Base-by-base conservation (phyloP, 768 basidiomycete genomes). In the Psilocybe cubensis region DNA sequence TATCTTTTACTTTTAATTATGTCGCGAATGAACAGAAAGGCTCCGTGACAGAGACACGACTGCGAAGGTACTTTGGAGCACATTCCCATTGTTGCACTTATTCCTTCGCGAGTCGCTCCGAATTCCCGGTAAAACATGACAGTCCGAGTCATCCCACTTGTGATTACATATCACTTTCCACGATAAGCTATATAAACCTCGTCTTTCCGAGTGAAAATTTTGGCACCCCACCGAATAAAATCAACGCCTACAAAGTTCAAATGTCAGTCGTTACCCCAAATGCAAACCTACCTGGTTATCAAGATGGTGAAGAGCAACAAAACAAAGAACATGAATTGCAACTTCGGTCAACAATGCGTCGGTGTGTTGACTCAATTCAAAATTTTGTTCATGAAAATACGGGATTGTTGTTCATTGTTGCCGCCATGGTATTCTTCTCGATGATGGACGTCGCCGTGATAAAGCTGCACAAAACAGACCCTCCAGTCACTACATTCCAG, bases 401-500 rank as follows among this genome's bases (percentile, higher is more conserved):
- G 7, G 89, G 89, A 9, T 70, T 91, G 47, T 67, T 86, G 35
- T 74, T 88, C 14, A 77, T 90, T 18, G 77, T 77, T 6, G 70
- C 70, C 3, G 66, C 85, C 3, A 84, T 88, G 65, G 71, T 83
- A 11, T 85, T 85, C 69, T 80, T 86, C 45, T 75, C 85, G 3
- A 67, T 79, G 35, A 85, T 87, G 77, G 83, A 83, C 49, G 72
- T 84, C 2, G 70, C 79, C 4, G 87, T 89, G 33, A 89, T 89
- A 70, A 75, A 74, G 57, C 70, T 91, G 52, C 80, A 84, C 57
- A 72, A 67, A 25, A 69, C 86, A 6, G 81, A 86, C 56, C 73
- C 79, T 7, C 86, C 85, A 1, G 80, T 86, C 11, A 79, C 83
- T 3, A 75, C 82, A 2, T 66, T 85, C 11, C 77, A 87, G 78